These are phyloP conservation scores for Sclerotinia glacialis DNA, from an alignment of 2,329 filamentous ascomycete genomes.

Conservation along the genomic window DNA sequence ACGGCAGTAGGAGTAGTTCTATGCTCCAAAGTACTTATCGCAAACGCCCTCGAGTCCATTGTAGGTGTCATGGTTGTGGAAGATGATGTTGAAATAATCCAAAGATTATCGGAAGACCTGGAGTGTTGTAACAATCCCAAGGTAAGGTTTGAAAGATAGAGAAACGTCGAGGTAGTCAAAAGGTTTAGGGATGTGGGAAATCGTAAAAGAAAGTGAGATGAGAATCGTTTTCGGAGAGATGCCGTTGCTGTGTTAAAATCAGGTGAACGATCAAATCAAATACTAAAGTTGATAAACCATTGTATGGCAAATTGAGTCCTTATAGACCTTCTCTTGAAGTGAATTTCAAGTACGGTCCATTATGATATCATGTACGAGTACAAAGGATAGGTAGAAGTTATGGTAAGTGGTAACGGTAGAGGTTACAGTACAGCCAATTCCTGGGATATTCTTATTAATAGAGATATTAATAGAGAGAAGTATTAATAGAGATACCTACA, in stretches of 20 bases:
- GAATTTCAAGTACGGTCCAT: background rate
- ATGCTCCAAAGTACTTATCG: background rate
- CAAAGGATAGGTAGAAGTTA: background rate
- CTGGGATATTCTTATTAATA: background rate
- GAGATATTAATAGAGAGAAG: no score
- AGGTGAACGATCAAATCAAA: background rate
- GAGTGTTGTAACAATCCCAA: background rate
- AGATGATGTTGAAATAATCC: background rate
- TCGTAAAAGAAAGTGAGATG: background rate
- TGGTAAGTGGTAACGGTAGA: no score
- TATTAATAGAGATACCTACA: no score
- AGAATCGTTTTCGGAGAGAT: background rate
- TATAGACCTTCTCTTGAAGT: background rate
- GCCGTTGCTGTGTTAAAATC: background rate
- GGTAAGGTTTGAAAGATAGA: background rate
- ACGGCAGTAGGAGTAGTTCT: conserved; percentile 5
- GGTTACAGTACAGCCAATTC: background rate
- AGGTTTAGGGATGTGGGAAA: background rate
- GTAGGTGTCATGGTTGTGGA: background rate
- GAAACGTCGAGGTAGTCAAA: background rate
- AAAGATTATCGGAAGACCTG: background rate
- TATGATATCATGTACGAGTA: conserved; percentile 1
- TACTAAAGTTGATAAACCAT: background rate
- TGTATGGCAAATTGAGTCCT: background rate
- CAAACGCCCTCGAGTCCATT: background rate